Conservation (phyloP, 108 stramenopile species). For the Cyclostephanos tholiformis region DNA sequence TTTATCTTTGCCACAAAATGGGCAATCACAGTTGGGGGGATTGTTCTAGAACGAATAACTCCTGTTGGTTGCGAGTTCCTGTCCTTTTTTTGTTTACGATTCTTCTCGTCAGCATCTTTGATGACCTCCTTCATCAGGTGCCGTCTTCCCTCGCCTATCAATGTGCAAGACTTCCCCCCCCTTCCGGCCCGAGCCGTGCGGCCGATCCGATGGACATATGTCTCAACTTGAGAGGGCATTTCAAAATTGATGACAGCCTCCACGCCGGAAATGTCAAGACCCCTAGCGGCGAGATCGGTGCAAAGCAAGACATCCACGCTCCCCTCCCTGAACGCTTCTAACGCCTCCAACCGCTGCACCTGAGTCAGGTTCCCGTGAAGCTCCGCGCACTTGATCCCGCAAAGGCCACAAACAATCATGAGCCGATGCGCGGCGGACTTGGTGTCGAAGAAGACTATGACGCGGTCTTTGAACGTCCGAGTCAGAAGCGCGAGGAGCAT, state of each 20-base stretch:
- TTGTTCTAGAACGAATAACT: conserved; percentile 80
- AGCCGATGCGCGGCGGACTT: conserved; percentile 91
- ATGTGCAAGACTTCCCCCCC: conserved; percentile 89
- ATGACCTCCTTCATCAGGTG: conserved; percentile 91
- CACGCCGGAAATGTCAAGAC: conserved; percentile 90
- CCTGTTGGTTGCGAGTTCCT: conserved; percentile 39
- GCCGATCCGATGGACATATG: conserved; percentile 97
- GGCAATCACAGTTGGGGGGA: conserved; percentile 74
- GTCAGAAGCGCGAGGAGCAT: conserved; percentile 89
- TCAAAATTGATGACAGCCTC: conserved; percentile 96
- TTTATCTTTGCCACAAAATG: conserved; percentile 87
- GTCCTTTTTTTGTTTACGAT: conserved; percentile 28
- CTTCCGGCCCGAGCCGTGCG: conserved; percentile 97
- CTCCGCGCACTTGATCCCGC: conserved; percentile 86
- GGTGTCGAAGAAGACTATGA: conserved; percentile 96
- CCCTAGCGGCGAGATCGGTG: conserved; percentile 98
- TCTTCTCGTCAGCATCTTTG: conserved; percentile 81
- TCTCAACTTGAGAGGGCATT: conserved; percentile 92
- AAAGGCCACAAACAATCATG: conserved; percentile 85
- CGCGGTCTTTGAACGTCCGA: conserved; percentile 80
- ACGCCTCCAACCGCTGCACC: conserved; percentile 84
- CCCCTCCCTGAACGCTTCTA: conserved; percentile 90
- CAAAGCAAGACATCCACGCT: conserved; percentile 92
- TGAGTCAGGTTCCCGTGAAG: conserved; percentile 96
- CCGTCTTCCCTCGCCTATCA: conserved; percentile 91